phyloP scores from a whole-genome alignment of 208 protist species.

The Leishmania guyanensis region DNA sequence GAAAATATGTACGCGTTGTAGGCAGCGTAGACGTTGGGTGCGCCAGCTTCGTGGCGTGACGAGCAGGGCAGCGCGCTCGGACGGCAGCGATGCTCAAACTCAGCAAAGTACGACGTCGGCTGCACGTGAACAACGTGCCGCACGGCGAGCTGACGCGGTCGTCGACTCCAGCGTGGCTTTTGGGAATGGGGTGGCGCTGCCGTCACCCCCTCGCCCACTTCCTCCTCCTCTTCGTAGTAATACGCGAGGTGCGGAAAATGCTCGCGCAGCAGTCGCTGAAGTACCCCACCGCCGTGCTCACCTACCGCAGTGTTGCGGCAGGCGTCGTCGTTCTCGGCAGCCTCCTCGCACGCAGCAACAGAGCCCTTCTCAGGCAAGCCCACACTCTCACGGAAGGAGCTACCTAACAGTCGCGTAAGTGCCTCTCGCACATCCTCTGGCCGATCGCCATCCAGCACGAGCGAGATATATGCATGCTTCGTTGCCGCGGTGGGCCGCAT shows the following conservation, averaged over 20 bases:
- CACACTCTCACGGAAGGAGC: not conserved
- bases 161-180: not conserved
- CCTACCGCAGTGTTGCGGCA: not conserved
- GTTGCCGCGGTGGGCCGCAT: conserved; percentile 56
- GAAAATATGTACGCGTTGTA: conserved; percentile 13
- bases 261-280: conserved; percentile 22
- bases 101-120: conserved; percentile 39
- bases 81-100: conserved; percentile 4
- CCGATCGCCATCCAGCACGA: conserved; percentile 72
- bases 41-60: too few relatives aligned
- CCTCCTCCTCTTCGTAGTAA: conserved; percentile 1
- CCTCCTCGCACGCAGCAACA: not conserved
- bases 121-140: conserved; percentile 56
- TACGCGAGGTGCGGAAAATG: conserved; percentile 32
- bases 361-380: not conserved
- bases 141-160: conserved; percentile 35
- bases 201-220: too few relatives aligned
- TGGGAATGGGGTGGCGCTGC: not conserved
- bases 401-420: conserved; percentile 43
- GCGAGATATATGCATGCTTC: conserved; percentile 57
- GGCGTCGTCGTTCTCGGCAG: not conserved
- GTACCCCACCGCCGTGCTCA: conserved; percentile 1
- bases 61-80: not conserved
- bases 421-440: conserved; percentile 46
- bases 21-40: not conserved